A percentile compares a stretch with the other conserved stretches of the same genome.
These are phyloP conservation scores for Boletus holoroseus DNA, from an alignment of 1,284 basidiomycete genomes.

Conservation along the genomic window DNA sequence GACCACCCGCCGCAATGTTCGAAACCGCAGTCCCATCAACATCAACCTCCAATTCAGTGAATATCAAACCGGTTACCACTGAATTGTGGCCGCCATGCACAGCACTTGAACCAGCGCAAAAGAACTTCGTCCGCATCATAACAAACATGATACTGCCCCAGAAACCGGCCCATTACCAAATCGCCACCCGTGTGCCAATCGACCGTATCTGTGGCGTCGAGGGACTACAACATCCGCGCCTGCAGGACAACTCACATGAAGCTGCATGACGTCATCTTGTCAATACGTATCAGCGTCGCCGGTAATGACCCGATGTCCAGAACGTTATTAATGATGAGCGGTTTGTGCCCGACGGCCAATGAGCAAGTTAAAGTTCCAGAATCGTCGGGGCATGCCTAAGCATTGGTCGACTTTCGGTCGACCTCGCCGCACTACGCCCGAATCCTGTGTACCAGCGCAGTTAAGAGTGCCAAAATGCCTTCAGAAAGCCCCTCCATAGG, in stretches of 20 bases:
- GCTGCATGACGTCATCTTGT: slow-evolving; percentile 7
- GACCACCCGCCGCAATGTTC: neutral
- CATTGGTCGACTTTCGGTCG: neutral
- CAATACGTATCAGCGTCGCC: neutral
- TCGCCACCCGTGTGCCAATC: neutral
- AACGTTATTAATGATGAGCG: neutral
- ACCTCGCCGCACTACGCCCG: neutral
- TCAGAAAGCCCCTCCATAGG: neutral
- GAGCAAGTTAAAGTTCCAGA: neutral
- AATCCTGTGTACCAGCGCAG: neutral
- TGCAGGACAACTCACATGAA: too few species aligned
- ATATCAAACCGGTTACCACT: neutral
- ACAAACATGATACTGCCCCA: neutral
- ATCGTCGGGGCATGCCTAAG: neutral
- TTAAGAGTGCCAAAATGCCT: neutral
- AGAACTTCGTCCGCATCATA: neutral
- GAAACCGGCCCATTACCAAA: slow-evolving; percentile 9
- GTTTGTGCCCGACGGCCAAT: neutral
- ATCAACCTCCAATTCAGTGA: neutral
- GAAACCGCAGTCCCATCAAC: neutral
- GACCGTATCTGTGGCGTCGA: neutral
- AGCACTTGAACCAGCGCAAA: too few species aligned
- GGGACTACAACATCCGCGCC: too few species aligned
- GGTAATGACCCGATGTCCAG: neutral
- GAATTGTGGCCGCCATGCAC: too few species aligned